Base-by-base conservation (phyloP, 805 yeast genomes). In the Zygosaccharomyces bailii region DNA sequence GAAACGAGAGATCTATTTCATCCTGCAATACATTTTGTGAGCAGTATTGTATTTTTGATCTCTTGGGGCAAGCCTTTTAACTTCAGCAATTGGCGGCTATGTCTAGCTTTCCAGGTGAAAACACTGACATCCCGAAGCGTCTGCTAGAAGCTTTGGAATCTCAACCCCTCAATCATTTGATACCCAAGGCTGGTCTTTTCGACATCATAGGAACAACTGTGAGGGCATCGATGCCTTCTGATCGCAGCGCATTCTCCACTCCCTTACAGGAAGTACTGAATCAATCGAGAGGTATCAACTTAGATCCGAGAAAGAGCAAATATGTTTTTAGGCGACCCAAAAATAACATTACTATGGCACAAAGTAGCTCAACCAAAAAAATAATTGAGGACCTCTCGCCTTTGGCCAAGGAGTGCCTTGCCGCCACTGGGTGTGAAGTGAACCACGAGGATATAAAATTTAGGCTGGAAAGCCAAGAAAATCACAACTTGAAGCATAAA, bases 21-120 rank as follows among this genome's bases (percentile, higher is more conserved):
- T n/a, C n/a, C n/a, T n/a, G n/a, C n/a, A n/a, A n/a, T n/a, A n/a
- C n/a, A n/a, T n/a, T n/a, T n/a, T n/a, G n/a, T n/a, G 17, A 16
- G 24, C 13, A 17, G 18, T 11, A 13, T 18, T 23, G 18, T 6
- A 13, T 17, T 7, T 14, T 4, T 24, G 4, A 23, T 6, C 5
- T 3, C 32, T 16, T 14, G 13, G 34, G 13, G 16, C 23, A 17
- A n/a, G 25, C 13, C 18, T 8, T n/a, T 23, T 25, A n/a, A n/a
- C 13, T 23, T 3, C 13, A 11, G 16, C 13, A 37, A 44, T 39
- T 50, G 60, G 61, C 63, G 63, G 60, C 61, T 52, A 61, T 58
- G 62, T 41, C 59, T 29, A 53, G 39, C 16, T 61, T 49, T 37
- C 66, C 67, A 8, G 66, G 65, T 13, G 63, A 61, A 42, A 39